These are phyloP conservation scores for Phoma sp. DNA, from an alignment of 2,329 filamentous ascomycete genomes.

Conservation along the genomic window DNA sequence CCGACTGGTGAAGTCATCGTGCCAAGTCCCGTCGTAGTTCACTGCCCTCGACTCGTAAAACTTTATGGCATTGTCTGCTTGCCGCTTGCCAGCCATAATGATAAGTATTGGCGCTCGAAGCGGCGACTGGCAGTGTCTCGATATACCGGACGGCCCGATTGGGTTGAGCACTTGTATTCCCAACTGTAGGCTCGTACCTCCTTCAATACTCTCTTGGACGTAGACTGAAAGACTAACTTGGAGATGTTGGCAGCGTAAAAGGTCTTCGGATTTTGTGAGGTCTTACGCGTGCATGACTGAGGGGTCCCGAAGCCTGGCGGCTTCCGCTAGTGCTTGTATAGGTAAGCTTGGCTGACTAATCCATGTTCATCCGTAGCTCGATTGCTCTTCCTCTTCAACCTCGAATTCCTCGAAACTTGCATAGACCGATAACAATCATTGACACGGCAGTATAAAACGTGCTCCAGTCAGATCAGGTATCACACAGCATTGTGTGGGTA, in stretches of 20 bases:
- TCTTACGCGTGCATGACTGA: neutral
- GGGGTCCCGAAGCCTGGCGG: conserved; percentile 3
- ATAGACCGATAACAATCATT: neutral
- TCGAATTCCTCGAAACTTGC: neutral
- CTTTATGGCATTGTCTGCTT: conserved; percentile 38
- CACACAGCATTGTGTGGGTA: no score
- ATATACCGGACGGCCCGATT: neutral
- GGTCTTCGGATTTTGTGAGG: neutral
- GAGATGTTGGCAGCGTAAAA: neutral
- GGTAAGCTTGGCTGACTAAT: conserved; percentile 14
- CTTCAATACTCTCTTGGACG: neutral
- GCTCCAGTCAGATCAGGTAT: no score
- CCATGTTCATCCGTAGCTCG: neutral
- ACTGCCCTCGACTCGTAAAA: conserved; percentile 46
- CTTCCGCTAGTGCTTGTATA: conserved; percentile 7
- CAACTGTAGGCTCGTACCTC: neutral
- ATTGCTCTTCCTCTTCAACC: neutral
- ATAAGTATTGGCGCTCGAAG: conserved; percentile 14
- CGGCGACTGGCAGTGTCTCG: neutral
- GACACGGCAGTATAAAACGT: neutral
- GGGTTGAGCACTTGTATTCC: neutral
- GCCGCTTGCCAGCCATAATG: conserved; percentile 19
- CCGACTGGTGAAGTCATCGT: conserved; percentile 48
- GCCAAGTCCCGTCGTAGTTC: conserved; percentile 52
- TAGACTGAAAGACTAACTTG: neutral